Conservation (phyloP, 345 rosid genomes). For the Eucalyptus brandiana region DNA sequence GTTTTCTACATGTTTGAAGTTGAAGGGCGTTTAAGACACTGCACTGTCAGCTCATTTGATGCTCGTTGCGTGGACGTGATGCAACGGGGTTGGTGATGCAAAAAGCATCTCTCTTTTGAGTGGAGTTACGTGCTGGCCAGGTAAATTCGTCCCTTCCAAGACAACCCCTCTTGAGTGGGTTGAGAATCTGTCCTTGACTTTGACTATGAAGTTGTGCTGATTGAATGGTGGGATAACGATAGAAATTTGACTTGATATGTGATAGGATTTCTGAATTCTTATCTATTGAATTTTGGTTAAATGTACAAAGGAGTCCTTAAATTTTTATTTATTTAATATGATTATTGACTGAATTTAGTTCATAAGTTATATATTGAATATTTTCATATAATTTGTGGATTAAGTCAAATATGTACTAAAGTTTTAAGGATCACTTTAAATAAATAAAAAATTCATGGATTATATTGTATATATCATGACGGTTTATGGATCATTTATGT, state of each 20-base stretch:
- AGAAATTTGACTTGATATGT: neutral
- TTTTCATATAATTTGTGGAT: rapidly evolving
- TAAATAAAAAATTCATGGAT: too few relatives aligned
- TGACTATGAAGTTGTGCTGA: neutral
- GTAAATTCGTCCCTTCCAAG: neutral
- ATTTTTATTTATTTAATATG: too few relatives aligned
- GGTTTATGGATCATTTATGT: too few relatives aligned
- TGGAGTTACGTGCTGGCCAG: neutral
- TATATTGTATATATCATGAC: rapidly evolving
- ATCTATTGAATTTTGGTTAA: too few relatives aligned
- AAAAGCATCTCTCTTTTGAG: neutral
- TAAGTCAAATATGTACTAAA: too few relatives aligned
- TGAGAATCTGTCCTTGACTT: neutral
- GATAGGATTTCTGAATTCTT: too few relatives aligned
- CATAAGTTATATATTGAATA: too few relatives aligned
- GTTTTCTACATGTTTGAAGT: neutral
- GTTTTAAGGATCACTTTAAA: rapidly evolving
- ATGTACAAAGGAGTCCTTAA: too few relatives aligned
- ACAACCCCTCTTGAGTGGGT: neutral
- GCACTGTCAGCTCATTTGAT: neutral
- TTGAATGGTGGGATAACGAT: neutral
- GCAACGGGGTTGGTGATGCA: neutral
- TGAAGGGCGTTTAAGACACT: neutral
- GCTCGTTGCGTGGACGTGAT: neutral
- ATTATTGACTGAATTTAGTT: too few relatives aligned